These are phyloP conservation scores for Tulasnella sp. DNA, from an alignment of 768 basidiomycete genomes.

Conservation along the genomic window DNA sequence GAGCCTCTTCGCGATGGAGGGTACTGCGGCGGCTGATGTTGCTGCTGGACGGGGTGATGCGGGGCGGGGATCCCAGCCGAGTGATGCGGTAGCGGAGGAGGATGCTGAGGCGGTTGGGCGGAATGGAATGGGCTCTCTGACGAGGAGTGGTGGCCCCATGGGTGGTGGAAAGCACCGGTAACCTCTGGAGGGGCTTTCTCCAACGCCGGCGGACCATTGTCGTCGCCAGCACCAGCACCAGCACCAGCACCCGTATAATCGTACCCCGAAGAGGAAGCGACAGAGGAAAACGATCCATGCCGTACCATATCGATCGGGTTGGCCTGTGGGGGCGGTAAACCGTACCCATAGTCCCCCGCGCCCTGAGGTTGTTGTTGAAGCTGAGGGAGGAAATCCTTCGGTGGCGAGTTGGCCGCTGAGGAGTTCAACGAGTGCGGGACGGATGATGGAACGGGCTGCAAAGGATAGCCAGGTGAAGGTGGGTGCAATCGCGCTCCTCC, in stretches of 20 bases:
- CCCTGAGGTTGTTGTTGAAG: not conserved
- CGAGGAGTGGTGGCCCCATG: not conserved
- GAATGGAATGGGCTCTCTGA: not conserved
- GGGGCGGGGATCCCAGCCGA: not conserved
- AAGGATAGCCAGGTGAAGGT: not conserved
- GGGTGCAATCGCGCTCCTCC: not conserved
- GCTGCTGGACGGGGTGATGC: not conserved
- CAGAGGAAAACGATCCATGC: not conserved
- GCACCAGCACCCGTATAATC: not conserved
- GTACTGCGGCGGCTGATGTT: not conserved
- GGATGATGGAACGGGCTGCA: not conserved
- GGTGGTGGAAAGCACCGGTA: not conserved
- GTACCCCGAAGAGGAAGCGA: not conserved
- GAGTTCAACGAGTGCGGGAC: conserved; percentile 4
- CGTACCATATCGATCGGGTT: not conserved
- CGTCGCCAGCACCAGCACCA: not conserved
- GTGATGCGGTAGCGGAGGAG: not conserved
- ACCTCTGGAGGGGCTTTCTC: not conserved
- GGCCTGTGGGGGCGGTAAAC: not conserved
- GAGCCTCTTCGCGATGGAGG: not conserved
- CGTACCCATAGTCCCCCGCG: not conserved
- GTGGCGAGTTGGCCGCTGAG: not conserved
- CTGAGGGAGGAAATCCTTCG: not conserved
- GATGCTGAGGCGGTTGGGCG: not conserved
- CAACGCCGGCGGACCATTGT: not conserved